Base-by-base conservation (phyloP, 495 filamentous ascomycete species). In the Aspergillus sclerotioniger region DNA sequence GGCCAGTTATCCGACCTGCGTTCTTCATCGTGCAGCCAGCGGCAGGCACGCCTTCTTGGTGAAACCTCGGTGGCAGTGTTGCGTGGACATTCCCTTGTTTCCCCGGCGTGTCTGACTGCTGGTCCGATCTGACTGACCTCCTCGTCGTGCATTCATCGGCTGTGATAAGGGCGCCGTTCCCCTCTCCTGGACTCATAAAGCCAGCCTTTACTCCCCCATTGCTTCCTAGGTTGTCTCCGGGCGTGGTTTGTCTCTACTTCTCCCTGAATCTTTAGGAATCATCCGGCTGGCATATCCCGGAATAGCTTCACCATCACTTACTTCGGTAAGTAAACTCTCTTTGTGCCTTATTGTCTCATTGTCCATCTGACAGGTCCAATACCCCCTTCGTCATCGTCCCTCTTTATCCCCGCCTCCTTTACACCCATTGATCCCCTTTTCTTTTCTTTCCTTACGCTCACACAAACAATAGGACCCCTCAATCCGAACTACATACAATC, bases 371-470 rank as follows among this genome's bases (percentile, higher is more conserved):
- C 25, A 25, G 25, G 25, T 25, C 25, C 25, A 25, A 25, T 25
- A 16, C 44, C 31, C 16, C 12, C 47, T 51, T 28, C 32, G 54
- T 32, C 45, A 15, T 48, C 35, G n/a, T 25, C 31, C 53, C 16
- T 56, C 54, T 35, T 56, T 50, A n/a, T 32, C 21, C 20, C 53
- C 29, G 13, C 54, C 41, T 50, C 35, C 45, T 56, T 56, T 49
- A 43, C 39, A 45, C 21, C 29, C 6, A 32, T 12, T 49, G 16
- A 33, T 15, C 16, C 44, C 48, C 29, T 19, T 49, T 19, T 49
- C 46, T 25, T 25, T 25, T 25, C 25, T n/a, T n/a, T 25, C 25
- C 25, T 15, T 1, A 25, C 9, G 6, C 46, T 49, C n/a, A 49
- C 43, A 32, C 19, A 49, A 8, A 25, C 31, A 20, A 29, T 43